These are phyloP conservation scores for Protomyces arabidopsidicola DNA, from an alignment of 1,139 yeast genomes.

Conservation along the genomic window DNA sequence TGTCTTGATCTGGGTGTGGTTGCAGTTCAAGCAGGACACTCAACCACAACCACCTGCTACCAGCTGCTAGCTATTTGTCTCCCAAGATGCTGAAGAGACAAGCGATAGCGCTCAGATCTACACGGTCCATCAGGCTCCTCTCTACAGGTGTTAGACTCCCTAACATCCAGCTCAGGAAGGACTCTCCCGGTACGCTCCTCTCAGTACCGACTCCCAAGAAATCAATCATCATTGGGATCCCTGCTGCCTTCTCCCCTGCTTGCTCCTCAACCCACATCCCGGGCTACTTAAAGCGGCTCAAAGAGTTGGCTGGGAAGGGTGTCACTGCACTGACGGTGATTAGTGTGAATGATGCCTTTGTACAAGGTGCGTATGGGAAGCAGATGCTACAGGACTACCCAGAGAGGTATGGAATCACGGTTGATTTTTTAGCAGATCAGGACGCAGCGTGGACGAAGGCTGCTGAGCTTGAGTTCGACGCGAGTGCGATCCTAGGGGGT, in stretches of 20 bases:
- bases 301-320: conserved; percentile 60
- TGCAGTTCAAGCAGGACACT: no score
- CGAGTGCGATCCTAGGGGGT: conserved; percentile 65
- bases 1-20: no score
- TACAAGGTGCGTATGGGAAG: conserved; percentile 69
- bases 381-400: conserved; percentile 14
- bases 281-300: conserved; percentile 55
- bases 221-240: conserved; percentile 45
- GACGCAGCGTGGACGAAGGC: conserved; percentile 62
- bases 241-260: conserved; percentile 88
- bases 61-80: no score
- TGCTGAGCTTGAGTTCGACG: conserved; percentile 67
- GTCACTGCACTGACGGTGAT: conserved; percentile 56
- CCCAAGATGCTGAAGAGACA: no score
- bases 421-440: conserved; percentile 68
- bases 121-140: neutral
- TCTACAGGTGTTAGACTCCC: conserved; percentile 7
- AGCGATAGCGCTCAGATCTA: no score
- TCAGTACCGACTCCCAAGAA: conserved; percentile 27
- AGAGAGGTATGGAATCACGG: conserved; percentile 34
- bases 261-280: conserved; percentile 73
- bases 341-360: conserved; percentile 81
- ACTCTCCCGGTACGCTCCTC: conserved; percentile 7
- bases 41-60: no score
- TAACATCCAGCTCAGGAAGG: conserved; percentile 1